Evolutionary conservation across 2,329 filamentous ascomycete species (phyloP), one percentile per base, ranked within the genome.

Genomic region (Xylaria hypoxylon): DNA sequence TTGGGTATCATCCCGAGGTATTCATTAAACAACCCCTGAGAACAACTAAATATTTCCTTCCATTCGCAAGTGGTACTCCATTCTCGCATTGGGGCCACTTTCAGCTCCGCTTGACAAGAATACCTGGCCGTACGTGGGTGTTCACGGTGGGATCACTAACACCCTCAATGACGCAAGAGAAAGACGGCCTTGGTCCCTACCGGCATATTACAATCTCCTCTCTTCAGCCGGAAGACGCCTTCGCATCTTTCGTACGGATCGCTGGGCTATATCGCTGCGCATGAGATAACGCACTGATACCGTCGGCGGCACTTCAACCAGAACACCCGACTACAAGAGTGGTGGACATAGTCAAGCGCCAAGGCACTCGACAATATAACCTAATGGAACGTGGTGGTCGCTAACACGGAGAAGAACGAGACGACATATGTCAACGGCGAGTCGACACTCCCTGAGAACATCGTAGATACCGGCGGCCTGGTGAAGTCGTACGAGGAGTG

Each of bases 181-280:
- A 92, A 92, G 72, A 86, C 89, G 72, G 91, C 92, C 51, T 86
- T 89, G 3, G 90, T 92, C 75, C 88, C 88, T 0, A 89, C 89
- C 0, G 90, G 88, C 0, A 90, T 92, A 63, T 88, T 91, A 85
- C 90, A 92, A 74, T 85, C 86, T 2, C 89, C 90, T 0, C 80
- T 89, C 1, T 92, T 92, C 52, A 24, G 22, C 45, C 58, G 26
- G 3, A 52, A 45, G 44, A 45, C 90, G 0, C 90, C 90, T 0
- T 79, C 85, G 26, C 92, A 92, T 71, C 78, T 92, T 42, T 85
- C 85, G 10, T 93, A 91, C 74, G 90, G 89, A n/a, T 87, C 86
- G 0, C 90, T 92, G 74, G 90, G 89, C 0, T 84, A 87, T 1
- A 85, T 91, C 2, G 87, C 86, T 8, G 90, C 89, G 2, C 90